Base-by-base conservation (phyloP, 192 early-diverging fungal genomes). In the Backusella macrospora region DNA sequence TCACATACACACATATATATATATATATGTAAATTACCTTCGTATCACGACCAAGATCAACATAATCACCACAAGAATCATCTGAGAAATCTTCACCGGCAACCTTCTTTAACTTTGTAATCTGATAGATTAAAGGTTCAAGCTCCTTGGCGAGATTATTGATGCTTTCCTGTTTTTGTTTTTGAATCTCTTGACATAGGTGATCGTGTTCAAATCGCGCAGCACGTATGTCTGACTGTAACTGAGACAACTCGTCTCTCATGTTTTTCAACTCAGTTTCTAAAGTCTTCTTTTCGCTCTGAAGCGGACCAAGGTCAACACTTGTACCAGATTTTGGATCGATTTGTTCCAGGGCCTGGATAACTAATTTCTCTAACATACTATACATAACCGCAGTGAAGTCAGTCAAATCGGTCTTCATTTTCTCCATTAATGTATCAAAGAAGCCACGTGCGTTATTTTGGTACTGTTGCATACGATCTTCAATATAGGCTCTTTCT, bases 341-440 rank as follows among this genome's bases (percentile, higher is more conserved):
- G 5, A 72, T 21, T n/a, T 80, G 78, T 23, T 80, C 70, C 4
- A 80, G 18, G 4, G 78, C 71, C n/a, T 65, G 65, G 29, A 80
- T 43, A 12, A 80, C 64, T 14, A 80, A 39, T 16, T 66, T 66
- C 34, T 80, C 78, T 12, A 75, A 55, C 78, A 80, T 80, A 39
- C 70, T 72, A n/a, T 80, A 80, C 71, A 74, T 55, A 5, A 74
- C 74, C 10, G 70, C 74, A 26, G 78, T 80, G 13, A 72, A 76
- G 1, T 80, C 78, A 26, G 75, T 70, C 9, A 80, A 40, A 49
- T 80, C 74, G 1, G 49, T 52, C 29, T 74, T 70, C 71, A 80
- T 76, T 12, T 62, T 65, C 12, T 47, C 34, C 73, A 80, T 76
- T 0, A 74, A 72, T 10, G 72, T 71, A 21, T 80, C 78, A 45